Evolutionary conservation across 768 basidiomycete species (phyloP).

Genomic region (Naematelia encephala): DNA sequence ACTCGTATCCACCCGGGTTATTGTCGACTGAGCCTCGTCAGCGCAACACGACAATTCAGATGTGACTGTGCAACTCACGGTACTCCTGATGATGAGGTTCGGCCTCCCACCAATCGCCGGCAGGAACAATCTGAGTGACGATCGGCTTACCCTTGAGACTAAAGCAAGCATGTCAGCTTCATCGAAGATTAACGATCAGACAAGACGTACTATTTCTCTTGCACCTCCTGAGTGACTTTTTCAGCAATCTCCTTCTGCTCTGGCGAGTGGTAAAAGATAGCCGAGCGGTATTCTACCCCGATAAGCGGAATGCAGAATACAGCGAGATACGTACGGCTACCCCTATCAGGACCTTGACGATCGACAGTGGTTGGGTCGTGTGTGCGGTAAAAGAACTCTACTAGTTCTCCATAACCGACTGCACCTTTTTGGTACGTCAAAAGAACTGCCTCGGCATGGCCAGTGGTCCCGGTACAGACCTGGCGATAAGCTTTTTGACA

Average conservation of each 20-base stretch:
- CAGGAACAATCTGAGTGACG: slow-evolving; percentile 69
- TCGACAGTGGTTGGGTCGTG: slow-evolving; percentile 87
- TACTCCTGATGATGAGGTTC: slow-evolving; percentile 59
- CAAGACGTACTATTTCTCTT: slow-evolving; percentile 70
- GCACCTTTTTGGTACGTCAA: slow-evolving; percentile 79
- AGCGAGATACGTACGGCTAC: slow-evolving; percentile 60
- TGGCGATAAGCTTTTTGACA: slow-evolving; percentile 58
- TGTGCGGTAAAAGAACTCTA: slow-evolving; percentile 94
- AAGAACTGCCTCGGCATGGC: slow-evolving; percentile 82
- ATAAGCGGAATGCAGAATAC: neutral
- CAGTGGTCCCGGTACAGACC: slow-evolving; percentile 76
- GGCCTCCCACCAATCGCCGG: slow-evolving; percentile 67
- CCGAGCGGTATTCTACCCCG: slow-evolving; percentile 78
- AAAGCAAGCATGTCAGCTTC: neutral
- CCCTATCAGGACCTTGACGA: slow-evolving; percentile 70
- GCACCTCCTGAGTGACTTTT: slow-evolving; percentile 75
- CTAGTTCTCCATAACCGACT: slow-evolving; percentile 78
- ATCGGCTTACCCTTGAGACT: slow-evolving; percentile 61
- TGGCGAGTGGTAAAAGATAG: slow-evolving; percentile 73
- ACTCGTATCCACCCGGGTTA: slow-evolving; percentile 86
- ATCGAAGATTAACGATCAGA: neutral
- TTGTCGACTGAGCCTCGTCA: slow-evolving; percentile 61
- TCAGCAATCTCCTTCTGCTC: slow-evolving; percentile 72
- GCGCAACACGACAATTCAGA: too few species aligned
- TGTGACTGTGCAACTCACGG: slow-evolving; percentile 44